Evolutionary conservation across 441 rosid genomes (phyloP).

Genomic region (Populus hybrid): DNA sequence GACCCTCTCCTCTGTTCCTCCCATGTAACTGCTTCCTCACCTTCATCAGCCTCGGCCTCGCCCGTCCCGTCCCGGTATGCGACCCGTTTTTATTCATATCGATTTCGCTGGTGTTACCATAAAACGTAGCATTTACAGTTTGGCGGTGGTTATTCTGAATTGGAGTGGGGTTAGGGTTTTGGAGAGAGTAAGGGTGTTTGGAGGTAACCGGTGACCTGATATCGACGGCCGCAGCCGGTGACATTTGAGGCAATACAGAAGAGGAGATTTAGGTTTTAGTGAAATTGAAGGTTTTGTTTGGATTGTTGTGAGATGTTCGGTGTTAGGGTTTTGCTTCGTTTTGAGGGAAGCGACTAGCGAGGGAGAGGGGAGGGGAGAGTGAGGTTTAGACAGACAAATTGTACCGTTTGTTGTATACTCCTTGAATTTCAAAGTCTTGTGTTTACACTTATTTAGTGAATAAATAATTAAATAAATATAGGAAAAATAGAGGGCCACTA

Average conservation of each 20-base stretch:
- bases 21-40: constrained; percentile 53
- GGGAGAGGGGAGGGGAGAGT: neutral
- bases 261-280: neutral
- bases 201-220: constrained; percentile 19
- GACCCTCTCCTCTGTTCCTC: constrained; percentile 26
- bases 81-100: constrained; percentile 2
- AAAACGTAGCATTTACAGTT: constrained; percentile 11
- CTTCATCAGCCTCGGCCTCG: constrained; percentile 56
- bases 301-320: neutral
- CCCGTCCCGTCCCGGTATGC: constrained; percentile 29
- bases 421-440: neutral
- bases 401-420: neutral
- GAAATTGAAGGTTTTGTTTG: neutral
- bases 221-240: constrained; percentile 13
- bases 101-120: neutral
- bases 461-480: no score
- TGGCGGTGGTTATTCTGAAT: constrained; percentile 24
- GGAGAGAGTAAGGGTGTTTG: constrained; percentile 12
- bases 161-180: constrained; percentile 17
- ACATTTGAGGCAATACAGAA: constrained; percentile 1
- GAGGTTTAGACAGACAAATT: neutral
- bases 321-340: constrained; percentile 20
- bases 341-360: constrained; percentile 1
- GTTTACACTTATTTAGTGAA: no score
- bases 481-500: neutral